These are phyloP conservation scores for Calendula officinalis DNA, from an alignment of 129 eudicot genomes.

Conservation along the genomic window DNA sequence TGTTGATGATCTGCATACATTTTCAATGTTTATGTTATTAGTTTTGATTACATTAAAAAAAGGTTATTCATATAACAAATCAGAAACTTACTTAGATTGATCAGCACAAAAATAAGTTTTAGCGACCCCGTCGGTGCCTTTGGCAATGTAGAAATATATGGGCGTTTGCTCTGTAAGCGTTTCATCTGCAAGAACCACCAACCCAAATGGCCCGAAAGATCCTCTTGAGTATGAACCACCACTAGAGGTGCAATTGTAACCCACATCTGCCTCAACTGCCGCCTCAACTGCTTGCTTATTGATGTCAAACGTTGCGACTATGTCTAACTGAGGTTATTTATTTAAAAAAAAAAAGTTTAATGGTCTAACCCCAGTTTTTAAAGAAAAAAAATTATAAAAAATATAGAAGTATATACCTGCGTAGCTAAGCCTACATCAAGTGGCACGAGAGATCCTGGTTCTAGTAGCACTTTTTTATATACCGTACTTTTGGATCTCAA, in stretches of 20 bases:
- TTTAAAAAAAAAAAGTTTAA: not conserved
- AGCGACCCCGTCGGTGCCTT: constrained; percentile 42
- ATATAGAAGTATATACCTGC: too few relatives aligned
- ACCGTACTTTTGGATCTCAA: constrained; percentile 34
- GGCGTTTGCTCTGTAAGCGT: constrained; percentile 57
- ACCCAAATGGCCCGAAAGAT: constrained; percentile 66
- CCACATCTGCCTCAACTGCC: constrained; percentile 31
- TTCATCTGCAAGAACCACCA: constrained; percentile 61
- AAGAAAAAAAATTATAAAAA: too few relatives aligned
- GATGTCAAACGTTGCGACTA: constrained; percentile 48
- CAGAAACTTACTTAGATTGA: constrained; percentile 42
- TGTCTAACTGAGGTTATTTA: constrained; percentile 46
- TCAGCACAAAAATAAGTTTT: constrained; percentile 62
- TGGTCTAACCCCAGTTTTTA: not conserved
- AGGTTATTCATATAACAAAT: not conserved
- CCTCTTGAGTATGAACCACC: constrained; percentile 57
- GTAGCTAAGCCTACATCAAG: constrained; percentile 44
- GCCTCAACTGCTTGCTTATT: constrained; percentile 33
- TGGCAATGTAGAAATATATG: constrained; percentile 60
- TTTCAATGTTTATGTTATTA: not conserved
- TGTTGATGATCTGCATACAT: constrained; percentile 48
- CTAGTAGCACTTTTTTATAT: constrained; percentile 32
- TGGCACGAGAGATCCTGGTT: constrained; percentile 62
- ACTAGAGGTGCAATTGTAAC: constrained; percentile 55
- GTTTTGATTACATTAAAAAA: not conserved